These are phyloP conservation scores for Linum usitatissimum DNA, from an alignment of 345 rosid species.

Conservation along the genomic window DNA sequence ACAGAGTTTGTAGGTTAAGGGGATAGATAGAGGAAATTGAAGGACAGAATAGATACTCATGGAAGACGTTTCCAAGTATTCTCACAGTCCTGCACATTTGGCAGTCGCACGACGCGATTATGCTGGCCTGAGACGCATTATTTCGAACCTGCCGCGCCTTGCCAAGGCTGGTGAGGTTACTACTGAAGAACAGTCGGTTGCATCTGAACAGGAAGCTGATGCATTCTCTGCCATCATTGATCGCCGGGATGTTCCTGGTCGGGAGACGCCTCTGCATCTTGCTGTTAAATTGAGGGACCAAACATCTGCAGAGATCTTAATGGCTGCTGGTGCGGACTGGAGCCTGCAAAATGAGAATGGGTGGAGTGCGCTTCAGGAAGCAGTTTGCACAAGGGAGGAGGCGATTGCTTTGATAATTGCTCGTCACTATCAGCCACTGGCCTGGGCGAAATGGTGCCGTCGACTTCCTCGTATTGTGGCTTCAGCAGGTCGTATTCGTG, in stretches of 20 bases:
- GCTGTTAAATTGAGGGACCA: conserved; percentile 84
- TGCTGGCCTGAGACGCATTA: conserved; percentile 48
- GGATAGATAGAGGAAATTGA: background rate
- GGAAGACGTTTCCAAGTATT: conserved; percentile 70
- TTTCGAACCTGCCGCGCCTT: conserved; percentile 57
- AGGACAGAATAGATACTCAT: conserved; percentile 13
- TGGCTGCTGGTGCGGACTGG: conserved; percentile 97
- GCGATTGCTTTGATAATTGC: conserved; percentile 83
- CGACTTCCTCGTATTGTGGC: conserved; percentile 88
- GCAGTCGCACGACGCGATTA: conserved; percentile 75
- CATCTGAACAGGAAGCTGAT: conserved; percentile 65
- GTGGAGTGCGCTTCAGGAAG: conserved; percentile 98
- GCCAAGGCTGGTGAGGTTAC: conserved; percentile 77
- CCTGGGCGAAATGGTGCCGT: conserved; percentile 99
- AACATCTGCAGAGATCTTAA: conserved; percentile 68
- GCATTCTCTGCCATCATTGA: conserved; percentile 64
- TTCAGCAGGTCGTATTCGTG: conserved; percentile 72
- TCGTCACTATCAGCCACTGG: conserved; percentile 89
- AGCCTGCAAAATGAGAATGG: conserved; percentile 97
- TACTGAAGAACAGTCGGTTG: conserved; percentile 66
- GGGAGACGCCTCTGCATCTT: conserved; percentile 96
- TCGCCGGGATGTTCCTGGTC: conserved; percentile 81
- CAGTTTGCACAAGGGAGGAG: conserved; percentile 96
- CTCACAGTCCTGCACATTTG: conserved; percentile 79
- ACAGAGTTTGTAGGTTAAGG: conserved; percentile 18